Conservation (phyloP, 78 protist species). For the Anaeramoeba flamelloides region DNA sequence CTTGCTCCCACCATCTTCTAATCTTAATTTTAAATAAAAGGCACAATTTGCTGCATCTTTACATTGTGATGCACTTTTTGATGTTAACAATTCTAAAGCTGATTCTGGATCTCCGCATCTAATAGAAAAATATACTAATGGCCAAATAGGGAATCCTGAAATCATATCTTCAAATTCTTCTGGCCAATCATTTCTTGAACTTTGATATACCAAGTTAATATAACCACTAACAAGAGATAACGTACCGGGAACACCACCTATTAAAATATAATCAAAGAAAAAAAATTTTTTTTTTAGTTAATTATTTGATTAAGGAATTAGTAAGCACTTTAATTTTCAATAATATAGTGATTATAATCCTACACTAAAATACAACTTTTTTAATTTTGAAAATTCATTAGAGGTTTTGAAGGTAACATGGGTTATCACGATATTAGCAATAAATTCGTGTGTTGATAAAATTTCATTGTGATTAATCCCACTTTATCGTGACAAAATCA, state of each 20-base stretch:
- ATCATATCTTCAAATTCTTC: neutral
- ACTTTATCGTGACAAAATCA: too few species aligned
- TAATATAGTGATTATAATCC: too few species aligned
- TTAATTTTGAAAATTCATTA: too few species aligned
- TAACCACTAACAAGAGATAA: neutral
- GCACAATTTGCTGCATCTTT: neutral
- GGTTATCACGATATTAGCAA: too few species aligned
- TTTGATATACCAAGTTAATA: neutral
- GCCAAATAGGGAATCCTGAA: neutral
- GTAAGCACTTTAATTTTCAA: too few species aligned
- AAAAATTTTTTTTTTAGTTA: too few species aligned
- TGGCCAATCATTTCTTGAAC: neutral
- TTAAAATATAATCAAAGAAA: too few species aligned
- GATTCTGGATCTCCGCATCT: neutral
- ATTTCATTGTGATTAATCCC: too few species aligned
- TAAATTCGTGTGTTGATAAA: too few species aligned
- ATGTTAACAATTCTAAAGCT: neutral
- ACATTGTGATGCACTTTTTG: neutral
- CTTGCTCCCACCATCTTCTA: neutral
- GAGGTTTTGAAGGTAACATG: too few species aligned
- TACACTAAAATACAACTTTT: too few species aligned
- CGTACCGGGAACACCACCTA: neutral
- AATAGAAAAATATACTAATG: neutral
- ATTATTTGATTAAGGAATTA: too few species aligned
- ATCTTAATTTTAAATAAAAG: neutral